Base-by-base conservation (phyloP, 2,329 filamentous ascomycete species). In the Stromatinia cepivora region DNA sequence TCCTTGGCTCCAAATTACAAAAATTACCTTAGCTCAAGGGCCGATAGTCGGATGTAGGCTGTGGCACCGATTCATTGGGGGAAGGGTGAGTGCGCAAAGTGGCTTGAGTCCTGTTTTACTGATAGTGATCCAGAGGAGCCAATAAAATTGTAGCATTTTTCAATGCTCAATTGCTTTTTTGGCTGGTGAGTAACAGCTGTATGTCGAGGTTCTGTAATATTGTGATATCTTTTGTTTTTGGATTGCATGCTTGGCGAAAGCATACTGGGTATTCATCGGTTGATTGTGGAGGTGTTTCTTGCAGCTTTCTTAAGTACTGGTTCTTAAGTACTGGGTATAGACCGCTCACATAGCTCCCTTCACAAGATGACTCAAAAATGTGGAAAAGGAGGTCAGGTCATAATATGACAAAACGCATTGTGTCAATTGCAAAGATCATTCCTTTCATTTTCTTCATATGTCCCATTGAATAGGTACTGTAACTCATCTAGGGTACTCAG, bases 11-110 rank as follows among this genome's bases (percentile, higher is more conserved):
- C 46, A 63, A 22, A 28, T 52, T 64, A 64, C 46, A 39, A 39
- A 39, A 64, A 52, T 52, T 52, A 39, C 46, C 31, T 64, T 64
- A 64, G 61, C 48, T 20, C 31, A 64, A 52, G 61, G 61, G 61
- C 61, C 61, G 46, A 64, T 52, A 28, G 48, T 64, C 61, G 61
- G 61, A 50, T 62, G 45, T 62, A 20, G 25, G 31, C 28, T 50
- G 25, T 62, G 45, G 45, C 59, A 62, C 39, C 15, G 39, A 17
- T 42, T 42, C 39, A 42, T 42, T 42, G 39, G 39, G 39, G 39
- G 39, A 42, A 62, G 59, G 59, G 4, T 62, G 11, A 31, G 45
- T 46, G 58, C 42, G 46, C n/a, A 25, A 6, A 39, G 58, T 61
- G 39, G 58, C 58, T 61, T 45, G 25, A 61, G 57, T 42, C 31